Evolutionary conservation across 768 basidiomycete genomes (phyloP), one percentile per base, ranked within the genome.

Genomic region (Agaricus blazei): DNA sequence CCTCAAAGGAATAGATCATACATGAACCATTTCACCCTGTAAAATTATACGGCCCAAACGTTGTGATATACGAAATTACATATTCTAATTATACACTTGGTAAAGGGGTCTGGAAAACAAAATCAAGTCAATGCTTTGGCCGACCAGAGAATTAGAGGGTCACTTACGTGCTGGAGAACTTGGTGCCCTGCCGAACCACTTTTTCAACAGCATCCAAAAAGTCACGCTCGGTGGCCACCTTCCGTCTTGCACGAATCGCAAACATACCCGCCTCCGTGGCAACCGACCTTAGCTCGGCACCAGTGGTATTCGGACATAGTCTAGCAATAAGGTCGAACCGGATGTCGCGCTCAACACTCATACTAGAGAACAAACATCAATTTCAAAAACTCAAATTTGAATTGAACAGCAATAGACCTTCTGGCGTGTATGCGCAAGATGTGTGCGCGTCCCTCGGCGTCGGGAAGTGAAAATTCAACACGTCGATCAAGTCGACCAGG

Each of bases 251-350:
- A 57, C 97, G 89, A 66, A 99, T 99, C 1, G 97, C 96, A 72
- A 96, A 99, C 97, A 99, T 98, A n/a, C 97, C 97, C 47, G 97
- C 97, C 81, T 99, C 96, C 8, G 96, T 99, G 14, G 95, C 94
- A 7, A 99, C 97, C 26, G 92, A 93, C 46, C 95, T 87, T 56
- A 99, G 71, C 71, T 99, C 97, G n/a, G 97, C 97, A 57, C 97
- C 97, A 9, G 97, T 98, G 12, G 97, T 95, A 69, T 97, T 97
- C 23, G 97, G 97, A 69, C 97, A 99, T 56, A 99, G 72, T 37
- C 97, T 86, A 9, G 95, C 95, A 67, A 99, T 95, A 43, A 99
- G 83, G 67, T 98, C 95, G 68, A 94, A 99, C 48, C 97, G 92
- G 65, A 99, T 98, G 64, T 95, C 90, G 57, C 94, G 82, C 69